Conservation (phyloP, 1,284 basidiomycete species). For the Austroboletus olivaceoglutinosus region DNA sequence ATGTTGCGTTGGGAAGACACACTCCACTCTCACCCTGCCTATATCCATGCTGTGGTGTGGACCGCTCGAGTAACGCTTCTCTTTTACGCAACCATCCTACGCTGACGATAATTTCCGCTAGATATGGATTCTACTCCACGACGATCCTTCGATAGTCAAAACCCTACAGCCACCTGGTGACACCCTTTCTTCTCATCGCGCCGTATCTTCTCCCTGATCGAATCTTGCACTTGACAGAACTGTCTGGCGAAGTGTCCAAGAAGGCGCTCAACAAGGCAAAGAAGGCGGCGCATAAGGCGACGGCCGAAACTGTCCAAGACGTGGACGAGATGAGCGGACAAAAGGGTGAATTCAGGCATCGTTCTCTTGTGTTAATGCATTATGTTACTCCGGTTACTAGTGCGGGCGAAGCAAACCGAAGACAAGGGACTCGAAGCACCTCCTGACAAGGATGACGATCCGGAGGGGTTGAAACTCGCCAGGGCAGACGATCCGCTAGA, state of each 20-base stretch:
- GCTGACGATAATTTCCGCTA: slow-evolving; percentile 31
- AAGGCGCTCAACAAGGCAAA: slow-evolving; percentile 91
- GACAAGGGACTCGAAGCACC: slow-evolving; percentile 74
- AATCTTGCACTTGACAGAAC: slow-evolving; percentile 46
- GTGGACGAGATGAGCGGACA: slow-evolving; percentile 40
- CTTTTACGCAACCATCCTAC: slow-evolving; percentile 6
- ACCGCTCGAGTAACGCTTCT: slow-evolving; percentile 55
- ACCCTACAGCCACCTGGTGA: slow-evolving; percentile 35
- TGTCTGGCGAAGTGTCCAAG: slow-evolving; percentile 52
- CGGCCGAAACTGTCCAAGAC: slow-evolving; percentile 55
- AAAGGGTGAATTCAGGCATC: slow-evolving; percentile 39
- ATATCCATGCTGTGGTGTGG: slow-evolving; percentile 71
- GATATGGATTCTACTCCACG: slow-evolving; percentile 76
- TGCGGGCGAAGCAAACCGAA: slow-evolving; percentile 46
- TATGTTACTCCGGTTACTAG: slow-evolving; percentile 20
- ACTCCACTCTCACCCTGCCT: slow-evolving; percentile 73
- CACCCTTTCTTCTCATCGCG: background rate
- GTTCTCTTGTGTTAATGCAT: slow-evolving; percentile 5
- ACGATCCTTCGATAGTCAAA: slow-evolving; percentile 65
- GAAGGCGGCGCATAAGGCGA: slow-evolving; percentile 73
- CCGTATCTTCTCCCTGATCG: slow-evolving; percentile 31
- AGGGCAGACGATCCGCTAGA: slow-evolving; percentile 69
- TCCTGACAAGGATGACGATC: slow-evolving; percentile 76
- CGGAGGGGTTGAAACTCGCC: slow-evolving; percentile 73
- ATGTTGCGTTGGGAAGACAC: slow-evolving; percentile 83